Evolutionary conservation across 371 early-diverging fungal species (phyloP).

Genomic region (Mucor velutinosus): DNA sequence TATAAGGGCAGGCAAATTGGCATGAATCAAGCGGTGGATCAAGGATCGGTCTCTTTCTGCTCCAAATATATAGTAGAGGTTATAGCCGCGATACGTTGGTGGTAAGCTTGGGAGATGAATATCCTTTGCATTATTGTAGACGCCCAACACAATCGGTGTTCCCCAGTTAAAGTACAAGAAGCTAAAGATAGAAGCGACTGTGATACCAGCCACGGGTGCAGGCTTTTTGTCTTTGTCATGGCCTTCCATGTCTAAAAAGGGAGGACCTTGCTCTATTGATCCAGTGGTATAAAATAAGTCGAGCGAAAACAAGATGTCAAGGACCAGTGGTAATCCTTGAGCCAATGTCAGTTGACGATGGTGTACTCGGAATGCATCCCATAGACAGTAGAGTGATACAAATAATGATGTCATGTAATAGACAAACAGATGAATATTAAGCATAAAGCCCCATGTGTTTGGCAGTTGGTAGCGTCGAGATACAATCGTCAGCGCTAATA

Average conservation of each 20-base stretch:
- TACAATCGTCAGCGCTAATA: no score
- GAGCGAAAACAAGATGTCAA: background rate
- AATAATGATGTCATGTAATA: constrained; percentile 20
- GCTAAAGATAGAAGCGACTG: constrained; percentile 26
- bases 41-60: constrained; percentile 10
- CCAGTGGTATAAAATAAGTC: no score
- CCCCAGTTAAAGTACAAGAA: constrained; percentile 28
- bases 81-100: constrained; percentile 16
- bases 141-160: constrained; percentile 1
- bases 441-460: constrained; percentile 38
- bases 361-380: constrained; percentile 6
- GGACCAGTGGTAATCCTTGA: constrained; percentile 20
- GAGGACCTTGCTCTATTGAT: no score
- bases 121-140: constrained; percentile 7
- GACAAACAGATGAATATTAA: constrained; percentile 37
- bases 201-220: constrained; percentile 12
- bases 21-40: constrained; percentile 21
- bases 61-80: constrained; percentile 23
- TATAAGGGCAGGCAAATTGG: constrained; percentile 18
- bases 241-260: no score
- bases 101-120: constrained; percentile 23
- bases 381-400: constrained; percentile 16
- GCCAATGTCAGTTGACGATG: constrained; percentile 5
- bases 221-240: no score
- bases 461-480: constrained; percentile 18